Percentiles rank a stretch among this genome's conserved stretches.
Evolutionary conservation across 768 basidiomycete genomes (phyloP).

Genomic region (Pleurotus djamor): DNA sequence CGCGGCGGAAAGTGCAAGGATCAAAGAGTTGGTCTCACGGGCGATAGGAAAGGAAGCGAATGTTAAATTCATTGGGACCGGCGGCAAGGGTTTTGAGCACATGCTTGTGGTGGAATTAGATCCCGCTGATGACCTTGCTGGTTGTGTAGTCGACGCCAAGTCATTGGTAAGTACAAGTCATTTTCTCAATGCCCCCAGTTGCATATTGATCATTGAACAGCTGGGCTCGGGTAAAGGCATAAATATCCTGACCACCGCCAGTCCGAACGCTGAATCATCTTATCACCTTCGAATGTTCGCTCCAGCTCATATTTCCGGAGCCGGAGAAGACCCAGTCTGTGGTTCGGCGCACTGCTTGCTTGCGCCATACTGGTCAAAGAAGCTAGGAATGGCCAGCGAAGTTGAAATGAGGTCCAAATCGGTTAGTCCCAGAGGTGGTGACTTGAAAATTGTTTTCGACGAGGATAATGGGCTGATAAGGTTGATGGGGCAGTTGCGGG

Average conservation of each 20-base stretch:
- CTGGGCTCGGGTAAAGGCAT: slow-evolving; percentile 27
- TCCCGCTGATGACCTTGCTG: slow-evolving; percentile 29
- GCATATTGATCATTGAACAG: slow-evolving; percentile 15
- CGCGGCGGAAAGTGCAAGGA: slow-evolving; percentile 23
- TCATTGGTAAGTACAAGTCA: slow-evolving; percentile 29
- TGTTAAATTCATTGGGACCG: slow-evolving; percentile 33
- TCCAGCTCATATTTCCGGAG: slow-evolving; percentile 23
- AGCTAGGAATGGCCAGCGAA: slow-evolving; percentile 26
- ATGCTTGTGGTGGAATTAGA: slow-evolving; percentile 44
- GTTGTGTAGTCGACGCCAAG: slow-evolving; percentile 23
- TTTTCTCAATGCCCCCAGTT: neutral
- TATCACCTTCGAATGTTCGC: slow-evolving; percentile 55
- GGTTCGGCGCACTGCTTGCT: slow-evolving; percentile 52
- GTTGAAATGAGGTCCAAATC: slow-evolving; percentile 41
- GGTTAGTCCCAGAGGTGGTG: slow-evolving; percentile 50
- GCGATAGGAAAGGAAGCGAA: slow-evolving; percentile 36
- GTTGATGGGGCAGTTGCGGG: slow-evolving; percentile 31
- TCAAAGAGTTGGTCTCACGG: slow-evolving; percentile 26
- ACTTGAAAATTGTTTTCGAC: slow-evolving; percentile 36
- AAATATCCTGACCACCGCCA: slow-evolving; percentile 36
- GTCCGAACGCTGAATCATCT: slow-evolving; percentile 20
- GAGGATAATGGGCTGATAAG: slow-evolving; percentile 24
- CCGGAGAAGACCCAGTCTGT: slow-evolving; percentile 49
- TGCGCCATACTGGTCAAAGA: slow-evolving; percentile 46
- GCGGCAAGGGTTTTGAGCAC: slow-evolving; percentile 25